Conservation (phyloP, 1,139 yeast species). For the Debaryomyces sp. region DNA sequence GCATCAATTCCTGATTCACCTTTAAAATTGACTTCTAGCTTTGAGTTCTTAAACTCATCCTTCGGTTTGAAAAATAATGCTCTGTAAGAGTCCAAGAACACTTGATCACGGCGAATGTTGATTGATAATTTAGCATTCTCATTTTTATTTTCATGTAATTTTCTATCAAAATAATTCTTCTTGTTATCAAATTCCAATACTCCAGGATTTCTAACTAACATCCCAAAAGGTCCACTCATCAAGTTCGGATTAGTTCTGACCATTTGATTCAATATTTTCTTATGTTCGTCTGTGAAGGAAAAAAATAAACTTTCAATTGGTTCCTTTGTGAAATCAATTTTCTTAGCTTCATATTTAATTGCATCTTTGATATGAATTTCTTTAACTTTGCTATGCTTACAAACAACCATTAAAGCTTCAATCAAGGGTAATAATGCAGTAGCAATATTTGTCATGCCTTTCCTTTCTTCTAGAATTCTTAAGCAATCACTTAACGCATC, state of each 20-base stretch:
- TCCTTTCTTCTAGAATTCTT: conserved; percentile 55
- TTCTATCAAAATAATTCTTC: conserved; percentile 79
- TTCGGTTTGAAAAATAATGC: conserved; percentile 79
- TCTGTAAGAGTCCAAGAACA: conserved; percentile 88
- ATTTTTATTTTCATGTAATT: conserved; percentile 53
- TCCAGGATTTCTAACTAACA: conserved; percentile 85
- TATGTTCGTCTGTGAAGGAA: conserved; percentile 88
- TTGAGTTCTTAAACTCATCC: conserved; percentile 73
- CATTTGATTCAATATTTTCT: conserved; percentile 88
- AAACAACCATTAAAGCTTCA: conserved; percentile 93
- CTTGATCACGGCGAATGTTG: conserved; percentile 84
- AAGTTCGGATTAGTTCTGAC: conserved; percentile 88
- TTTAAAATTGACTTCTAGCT: conserved; percentile 77
- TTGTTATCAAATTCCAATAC: conserved; percentile 95
- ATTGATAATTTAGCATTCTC: conserved; percentile 58
- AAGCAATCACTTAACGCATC: conserved; percentile 81
- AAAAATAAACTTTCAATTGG: conserved; percentile 82
- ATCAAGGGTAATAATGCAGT: conserved; percentile 84
- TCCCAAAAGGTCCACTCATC: conserved; percentile 95
- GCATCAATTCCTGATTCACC: conserved; percentile 98
- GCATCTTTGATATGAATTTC: conserved; percentile 65
- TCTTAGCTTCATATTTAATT: conserved; percentile 58
- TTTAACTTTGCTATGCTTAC: conserved; percentile 80
- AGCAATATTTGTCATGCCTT: conserved; percentile 62
- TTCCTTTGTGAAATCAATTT: conserved; percentile 69